Base-by-base conservation (phyloP, 2,329 filamentous ascomycete genomes). In the Aspergillus intermedius region DNA sequence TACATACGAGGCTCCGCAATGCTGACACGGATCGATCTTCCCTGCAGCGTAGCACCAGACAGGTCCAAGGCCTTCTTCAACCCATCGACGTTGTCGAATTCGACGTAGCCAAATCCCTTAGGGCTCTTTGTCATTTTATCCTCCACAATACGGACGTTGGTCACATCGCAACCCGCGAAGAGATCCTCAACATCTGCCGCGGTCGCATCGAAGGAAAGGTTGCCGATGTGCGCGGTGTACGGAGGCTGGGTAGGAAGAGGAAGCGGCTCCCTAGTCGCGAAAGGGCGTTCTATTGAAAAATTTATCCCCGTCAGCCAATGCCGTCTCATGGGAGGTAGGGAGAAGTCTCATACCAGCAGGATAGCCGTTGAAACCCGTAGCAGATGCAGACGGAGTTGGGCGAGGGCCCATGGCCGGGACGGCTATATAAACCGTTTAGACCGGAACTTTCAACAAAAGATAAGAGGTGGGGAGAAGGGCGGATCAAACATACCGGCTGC, bases 81-180 rank as follows among this genome's bases (percentile, higher is more conserved):
- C 51, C 91, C 91, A 44, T 97, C 91, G 41, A 93, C 75, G 45
- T 83, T 85, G 57, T 79, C 83, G 64, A 98, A 98, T 71, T 98
- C 93, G 57, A 95, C 91, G 69, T 98, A 98, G 53, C 91, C 93
- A 63, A 98, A 98, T 44, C 93, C 93, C 77, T 98, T 98, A 57
- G 93, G 93, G 65, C 91, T 90, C 71, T 86, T 83, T 66, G 93
- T 87, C 69, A 95, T 79, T 66, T 91, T 93, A 73, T 98, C 94
- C 75, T 96, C 91, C 55, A 98, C 95, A 62, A 98, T 90, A 63
- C 93, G 88, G 57, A 98, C 89, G 67, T 83, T 96, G 57, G 87
- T 87, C 60, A 96, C 85, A 56, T 89, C 81, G 70, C 91, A 96
- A 49, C 79, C 88, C 46, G 78, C 74, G 66, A 98, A 95, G 66